Conservation (phyloP, 1,284 basidiomycete species). For the Neonothopanus nambi region DNA sequence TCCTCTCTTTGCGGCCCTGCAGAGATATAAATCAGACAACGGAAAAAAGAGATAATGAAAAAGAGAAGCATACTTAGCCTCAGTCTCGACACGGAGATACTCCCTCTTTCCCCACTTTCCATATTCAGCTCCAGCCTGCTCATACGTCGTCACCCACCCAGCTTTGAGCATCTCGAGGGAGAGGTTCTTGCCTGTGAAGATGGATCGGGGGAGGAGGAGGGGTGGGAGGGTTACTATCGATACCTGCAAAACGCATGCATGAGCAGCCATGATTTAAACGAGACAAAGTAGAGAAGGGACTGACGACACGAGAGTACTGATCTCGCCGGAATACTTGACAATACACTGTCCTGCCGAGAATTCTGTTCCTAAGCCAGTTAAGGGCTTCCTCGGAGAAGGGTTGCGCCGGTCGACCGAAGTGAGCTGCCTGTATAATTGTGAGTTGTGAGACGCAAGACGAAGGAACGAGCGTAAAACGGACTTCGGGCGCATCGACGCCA, state of each 20-base stretch:
- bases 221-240: slow-evolving; percentile 55
- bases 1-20: slow-evolving; percentile 58
- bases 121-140: slow-evolving; percentile 75
- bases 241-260: slow-evolving; percentile 49
- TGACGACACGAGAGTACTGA: slow-evolving; percentile 80
- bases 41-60: neutral
- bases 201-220: slow-evolving; percentile 48
- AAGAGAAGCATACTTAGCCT: slow-evolving; percentile 61
- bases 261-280: neutral
- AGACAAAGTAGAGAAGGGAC: slow-evolving; percentile 16
- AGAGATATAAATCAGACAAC: slow-evolving; percentile 7
- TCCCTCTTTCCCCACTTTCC: slow-evolving; percentile 65
- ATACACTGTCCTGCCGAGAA: slow-evolving; percentile 60
- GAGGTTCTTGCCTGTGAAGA: slow-evolving; percentile 51
- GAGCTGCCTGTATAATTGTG: slow-evolving; percentile 49
- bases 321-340: slow-evolving; percentile 76
- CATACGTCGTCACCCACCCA: slow-evolving; percentile 77
- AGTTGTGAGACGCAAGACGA: too few relatives aligned
- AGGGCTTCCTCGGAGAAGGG: slow-evolving; percentile 71
- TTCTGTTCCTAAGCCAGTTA: slow-evolving; percentile 63
- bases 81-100: slow-evolving; percentile 57
- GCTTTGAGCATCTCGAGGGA: slow-evolving; percentile 77
- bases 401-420: slow-evolving; percentile 81
- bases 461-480: slow-evolving; percentile 28
- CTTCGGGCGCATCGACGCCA: slow-evolving; percentile 90